These are phyloP conservation scores for Orbilia brochopaga DNA, from an alignment of 2,329 filamentous ascomycete species.

Conservation along the genomic window DNA sequence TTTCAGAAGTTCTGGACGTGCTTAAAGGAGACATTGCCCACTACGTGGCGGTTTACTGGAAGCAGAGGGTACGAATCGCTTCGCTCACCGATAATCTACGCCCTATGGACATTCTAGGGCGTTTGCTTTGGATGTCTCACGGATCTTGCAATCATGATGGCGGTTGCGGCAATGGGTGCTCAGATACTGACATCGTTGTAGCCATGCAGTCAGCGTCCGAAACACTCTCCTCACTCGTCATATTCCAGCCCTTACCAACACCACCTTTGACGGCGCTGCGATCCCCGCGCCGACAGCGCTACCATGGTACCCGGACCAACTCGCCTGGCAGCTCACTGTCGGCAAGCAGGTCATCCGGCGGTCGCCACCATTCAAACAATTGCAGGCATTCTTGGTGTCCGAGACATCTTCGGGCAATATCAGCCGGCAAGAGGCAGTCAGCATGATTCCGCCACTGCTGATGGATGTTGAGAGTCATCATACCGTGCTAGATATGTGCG, in stretches of 20 bases:
- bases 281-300: conserved; percentile 84
- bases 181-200: conserved; percentile 56
- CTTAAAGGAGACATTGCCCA: conserved; percentile 83
- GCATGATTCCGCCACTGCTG: conserved; percentile 95
- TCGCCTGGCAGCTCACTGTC: conserved; percentile 98
- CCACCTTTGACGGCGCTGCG: conserved; percentile 72
- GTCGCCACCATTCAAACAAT: conserved; percentile 89
- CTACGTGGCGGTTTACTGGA: conserved; percentile 96
- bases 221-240: conserved; percentile 85
- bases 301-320: conserved; percentile 89
- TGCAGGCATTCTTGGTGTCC: conserved; percentile 96
- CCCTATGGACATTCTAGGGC: not conserved
- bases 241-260: conserved; percentile 85
- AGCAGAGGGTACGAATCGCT: conserved; percentile 74
- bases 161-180: not conserved
- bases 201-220: conserved; percentile 90
- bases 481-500: conserved; percentile 93
- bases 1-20: conserved; percentile 81
- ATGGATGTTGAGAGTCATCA: conserved; percentile 91
- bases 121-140: not conserved
- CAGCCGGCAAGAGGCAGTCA: conserved; percentile 94
- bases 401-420: conserved; percentile 98
- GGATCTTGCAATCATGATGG: not conserved
- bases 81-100: conserved; percentile 3
- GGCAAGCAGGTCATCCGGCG: conserved; percentile 94